A percentile compares a stretch with the other conserved stretches of the same genome.
Conservation (phyloP, 148 eudicot species). For the Fagopyrum tataricum region DNA sequence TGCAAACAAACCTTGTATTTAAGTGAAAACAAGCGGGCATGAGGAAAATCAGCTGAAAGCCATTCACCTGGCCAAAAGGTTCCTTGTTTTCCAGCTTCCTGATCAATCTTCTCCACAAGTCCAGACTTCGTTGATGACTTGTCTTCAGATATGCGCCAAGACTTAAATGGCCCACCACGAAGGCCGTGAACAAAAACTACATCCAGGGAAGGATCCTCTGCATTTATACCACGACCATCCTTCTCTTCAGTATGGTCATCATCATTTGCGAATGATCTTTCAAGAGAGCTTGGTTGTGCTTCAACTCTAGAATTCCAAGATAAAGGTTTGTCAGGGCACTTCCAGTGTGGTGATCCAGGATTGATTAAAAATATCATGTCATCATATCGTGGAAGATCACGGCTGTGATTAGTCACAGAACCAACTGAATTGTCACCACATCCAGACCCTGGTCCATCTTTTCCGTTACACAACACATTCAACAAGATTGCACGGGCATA, state of each 20-base stretch:
- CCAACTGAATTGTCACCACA: constrained; percentile 23
- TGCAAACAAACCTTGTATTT: constrained; percentile 83
- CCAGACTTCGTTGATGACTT: constrained; percentile 96
- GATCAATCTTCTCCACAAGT: constrained; percentile 96
- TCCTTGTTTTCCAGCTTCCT: constrained; percentile 95
- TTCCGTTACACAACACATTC: constrained; percentile 53
- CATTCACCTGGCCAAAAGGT: constrained; percentile 99
- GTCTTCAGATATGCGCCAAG: constrained; percentile 95
- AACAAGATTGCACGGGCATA: constrained; percentile 82
- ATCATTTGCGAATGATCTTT: constrained; percentile 15
- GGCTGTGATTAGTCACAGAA: constrained; percentile 21
- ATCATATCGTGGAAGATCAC: constrained; percentile 47
- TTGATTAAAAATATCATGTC: constrained; percentile 78
- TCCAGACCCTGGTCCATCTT: constrained; percentile 25
- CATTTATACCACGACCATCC: constrained; percentile 18
- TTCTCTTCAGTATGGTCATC: constrained; percentile 19
- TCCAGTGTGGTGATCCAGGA: constrained; percentile 86
- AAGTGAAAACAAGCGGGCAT: constrained; percentile 90
- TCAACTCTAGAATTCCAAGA: constrained; percentile 11
- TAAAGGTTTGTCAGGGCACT: constrained; percentile 40
- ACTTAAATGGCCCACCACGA: constrained; percentile 95
- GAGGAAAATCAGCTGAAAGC: constrained; percentile 87
- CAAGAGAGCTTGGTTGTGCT: constrained; percentile 8
- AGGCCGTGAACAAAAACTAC: constrained; percentile 92
- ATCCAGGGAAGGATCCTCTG: constrained; percentile 48